A percentile compares a stretch with the other conserved stretches of the same genome.
These are phyloP conservation scores for Macadamia tetraphylla DNA, from an alignment of 164 flowering plant species.

Conservation along the genomic window DNA sequence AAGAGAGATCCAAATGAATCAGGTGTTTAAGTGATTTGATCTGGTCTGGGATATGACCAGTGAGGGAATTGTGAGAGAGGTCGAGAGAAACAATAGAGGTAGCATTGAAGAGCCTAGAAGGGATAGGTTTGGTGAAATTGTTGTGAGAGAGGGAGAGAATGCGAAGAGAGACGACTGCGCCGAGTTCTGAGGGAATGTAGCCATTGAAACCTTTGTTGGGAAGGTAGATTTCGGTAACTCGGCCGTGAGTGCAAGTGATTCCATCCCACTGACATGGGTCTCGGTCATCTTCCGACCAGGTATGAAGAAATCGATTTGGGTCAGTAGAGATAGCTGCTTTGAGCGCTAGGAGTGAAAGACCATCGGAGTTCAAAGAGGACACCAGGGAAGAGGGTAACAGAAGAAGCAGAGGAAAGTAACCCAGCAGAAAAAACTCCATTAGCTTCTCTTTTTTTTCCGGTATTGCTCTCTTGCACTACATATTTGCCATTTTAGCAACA, in stretches of 20 bases:
- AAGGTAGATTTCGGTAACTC: constrained; percentile 54
- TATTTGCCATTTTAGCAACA: constrained; percentile 16
- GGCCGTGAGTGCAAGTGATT: constrained; percentile 40
- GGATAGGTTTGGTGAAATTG: constrained; percentile 55
- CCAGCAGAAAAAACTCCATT: constrained; percentile 2
- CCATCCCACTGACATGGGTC: constrained; percentile 83
- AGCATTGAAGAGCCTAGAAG: constrained; percentile 51
- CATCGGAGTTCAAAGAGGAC: constrained; percentile 67
- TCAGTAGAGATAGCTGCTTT: constrained; percentile 74
- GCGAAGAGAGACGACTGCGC: constrained; percentile 47
- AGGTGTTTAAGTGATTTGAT: constrained; percentile 38
- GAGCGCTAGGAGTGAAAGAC: constrained; percentile 82
- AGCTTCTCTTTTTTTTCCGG: not conserved
- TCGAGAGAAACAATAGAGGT: constrained; percentile 49
- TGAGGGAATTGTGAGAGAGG: constrained; percentile 65
- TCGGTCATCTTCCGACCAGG: constrained; percentile 59
- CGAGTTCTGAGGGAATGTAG: constrained; percentile 88
- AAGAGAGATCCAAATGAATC: constrained; percentile 56
- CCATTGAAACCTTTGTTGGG: constrained; percentile 48
- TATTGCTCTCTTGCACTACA: not conserved
- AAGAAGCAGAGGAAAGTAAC: constrained; percentile 10
- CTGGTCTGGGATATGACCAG: constrained; percentile 52
- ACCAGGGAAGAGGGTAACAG: constrained; percentile 8
- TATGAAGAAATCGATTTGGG: constrained; percentile 40
- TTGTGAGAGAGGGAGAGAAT: constrained; percentile 47